Percentiles rank a stretch among this genome's conserved stretches.
Conservation (phyloP, 495 filamentous ascomycete genomes). For the Hypoxylon cercidicola region DNA sequence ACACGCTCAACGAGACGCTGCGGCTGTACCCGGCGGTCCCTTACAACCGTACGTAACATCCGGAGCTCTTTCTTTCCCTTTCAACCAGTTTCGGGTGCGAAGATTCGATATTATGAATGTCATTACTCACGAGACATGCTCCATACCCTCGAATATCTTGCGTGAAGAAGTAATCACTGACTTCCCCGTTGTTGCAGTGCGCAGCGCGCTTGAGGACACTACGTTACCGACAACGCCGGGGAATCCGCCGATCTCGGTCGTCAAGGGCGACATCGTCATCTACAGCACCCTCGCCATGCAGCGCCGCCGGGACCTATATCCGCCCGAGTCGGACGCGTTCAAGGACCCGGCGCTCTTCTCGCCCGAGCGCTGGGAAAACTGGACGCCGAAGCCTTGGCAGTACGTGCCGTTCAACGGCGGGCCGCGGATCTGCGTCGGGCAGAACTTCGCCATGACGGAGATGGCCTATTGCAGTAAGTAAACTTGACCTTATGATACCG, state of each 20-base stretch:
- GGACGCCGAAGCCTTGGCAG: constrained; percentile 67
- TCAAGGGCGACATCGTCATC: constrained; percentile 50
- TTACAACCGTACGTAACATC: too few species aligned
- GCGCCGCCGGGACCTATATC: constrained; percentile 60
- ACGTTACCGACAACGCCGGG: constrained; percentile 53
- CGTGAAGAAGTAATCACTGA: too few species aligned
- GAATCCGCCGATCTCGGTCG: constrained; percentile 50
- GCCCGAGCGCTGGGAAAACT: constrained; percentile 66
- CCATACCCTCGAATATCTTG: too few species aligned
- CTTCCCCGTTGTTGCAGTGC: too few species aligned
- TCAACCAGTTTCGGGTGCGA: too few species aligned
- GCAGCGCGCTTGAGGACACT: constrained; percentile 57
- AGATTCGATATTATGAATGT: too few species aligned
- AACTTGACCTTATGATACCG: constrained; percentile 32
- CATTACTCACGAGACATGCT: too few species aligned
- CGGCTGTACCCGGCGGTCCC: constrained; percentile 65
- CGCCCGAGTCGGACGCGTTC: constrained; percentile 50
- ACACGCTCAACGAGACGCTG: constrained; percentile 57
- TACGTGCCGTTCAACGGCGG: constrained; percentile 72
- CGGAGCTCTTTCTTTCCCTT: too few species aligned
- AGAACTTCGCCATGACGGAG: constrained; percentile 68
- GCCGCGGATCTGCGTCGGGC: constrained; percentile 61
- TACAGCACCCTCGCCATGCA: constrained; percentile 64
- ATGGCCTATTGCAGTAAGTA: constrained; percentile 55
- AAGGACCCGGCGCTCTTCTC: constrained; percentile 61